phyloP scores from a whole-genome alignment of 139 green algal genomes.

The Tetratostichococcus sp. region DNA sequence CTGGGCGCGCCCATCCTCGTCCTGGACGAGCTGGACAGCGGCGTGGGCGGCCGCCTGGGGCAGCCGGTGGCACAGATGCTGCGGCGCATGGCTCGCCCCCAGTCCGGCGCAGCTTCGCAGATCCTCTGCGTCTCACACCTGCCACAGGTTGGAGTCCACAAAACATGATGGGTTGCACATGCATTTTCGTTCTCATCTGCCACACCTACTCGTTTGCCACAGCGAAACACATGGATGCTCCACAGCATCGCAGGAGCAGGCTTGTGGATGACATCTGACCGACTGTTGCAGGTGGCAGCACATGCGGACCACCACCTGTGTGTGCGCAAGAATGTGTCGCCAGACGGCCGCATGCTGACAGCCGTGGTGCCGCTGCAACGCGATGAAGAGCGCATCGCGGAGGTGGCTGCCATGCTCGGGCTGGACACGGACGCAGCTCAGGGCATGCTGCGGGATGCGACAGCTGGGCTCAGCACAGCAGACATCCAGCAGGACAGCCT shows the following conservation, averaged over 20 bases:
- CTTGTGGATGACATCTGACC: conserved; percentile 59
- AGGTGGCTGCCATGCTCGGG: conserved; percentile 74
- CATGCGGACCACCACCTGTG: conserved; percentile 62
- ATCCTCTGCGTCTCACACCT: conserved; percentile 79
- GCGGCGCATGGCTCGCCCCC: conserved; percentile 39
- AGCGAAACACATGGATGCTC: conserved; percentile 12
- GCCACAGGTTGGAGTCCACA: conserved; percentile 56
- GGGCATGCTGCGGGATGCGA: conserved; percentile 3
- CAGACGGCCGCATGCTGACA: conserved; percentile 38
- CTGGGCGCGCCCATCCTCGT: conserved; percentile 53
- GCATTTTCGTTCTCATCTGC: not conserved
- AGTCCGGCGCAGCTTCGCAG: conserved; percentile 33
- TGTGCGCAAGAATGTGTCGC: conserved; percentile 44
- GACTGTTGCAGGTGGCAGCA: conserved; percentile 69
- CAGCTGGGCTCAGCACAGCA: too few relatives aligned
- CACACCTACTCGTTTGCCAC: too few relatives aligned
- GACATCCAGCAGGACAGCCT: too few relatives aligned
- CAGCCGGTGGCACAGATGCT: conserved; percentile 57
- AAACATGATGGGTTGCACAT: not conserved
- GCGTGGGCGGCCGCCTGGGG: conserved; percentile 66
- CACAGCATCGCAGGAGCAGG: conserved; percentile 29
- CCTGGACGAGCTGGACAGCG: conserved; percentile 78
- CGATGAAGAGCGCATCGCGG: conserved; percentile 31
- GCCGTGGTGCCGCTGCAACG: conserved; percentile 32
- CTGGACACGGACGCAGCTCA: conserved; percentile 6